Evolutionary conservation across 768 basidiomycete genomes (phyloP).

Genomic region (Suillus decipiens): DNA sequence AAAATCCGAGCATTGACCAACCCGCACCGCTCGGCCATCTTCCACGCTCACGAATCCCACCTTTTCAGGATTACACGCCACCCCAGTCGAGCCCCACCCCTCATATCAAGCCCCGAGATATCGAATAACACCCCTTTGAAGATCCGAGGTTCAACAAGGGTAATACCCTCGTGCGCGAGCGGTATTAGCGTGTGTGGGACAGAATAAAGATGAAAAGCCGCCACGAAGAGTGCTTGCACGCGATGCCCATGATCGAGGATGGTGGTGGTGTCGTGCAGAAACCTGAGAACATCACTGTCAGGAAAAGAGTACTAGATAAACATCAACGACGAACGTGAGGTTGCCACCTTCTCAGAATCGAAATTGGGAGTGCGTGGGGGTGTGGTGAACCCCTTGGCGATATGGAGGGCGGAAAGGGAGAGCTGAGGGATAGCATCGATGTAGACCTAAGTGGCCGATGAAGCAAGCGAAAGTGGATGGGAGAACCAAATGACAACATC

Average conservation of each 20-base stretch:
- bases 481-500: constrained; percentile 80
- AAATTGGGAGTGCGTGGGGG: constrained; percentile 68
- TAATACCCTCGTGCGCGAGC: too few species aligned
- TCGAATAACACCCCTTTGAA: too few species aligned
- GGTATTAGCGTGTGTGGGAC: too few species aligned
- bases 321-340: constrained; percentile 19
- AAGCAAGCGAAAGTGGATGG: constrained; percentile 73
- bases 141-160: too few species aligned
- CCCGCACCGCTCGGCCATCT: constrained; percentile 56
- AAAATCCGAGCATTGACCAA: constrained; percentile 36
- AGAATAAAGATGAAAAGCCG: too few species aligned
- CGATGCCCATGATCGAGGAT: too few species aligned
- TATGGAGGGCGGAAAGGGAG: constrained; percentile 40
- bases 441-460: constrained; percentile 75
- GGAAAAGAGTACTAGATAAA: too few species aligned
- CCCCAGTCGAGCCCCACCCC: too few species aligned
- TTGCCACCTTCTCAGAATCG: constrained; percentile 62
- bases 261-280: too few species aligned
- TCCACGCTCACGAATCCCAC: constrained; percentile 40
- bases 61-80: too few species aligned
- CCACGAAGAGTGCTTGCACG: too few species aligned
- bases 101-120: too few species aligned
- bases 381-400: constrained; percentile 34
- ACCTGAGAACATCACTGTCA: neutral
- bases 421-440: constrained; percentile 86